Conservation (phyloP, 441 rosid genomes). For the Erodium chrysanthum region DNA sequence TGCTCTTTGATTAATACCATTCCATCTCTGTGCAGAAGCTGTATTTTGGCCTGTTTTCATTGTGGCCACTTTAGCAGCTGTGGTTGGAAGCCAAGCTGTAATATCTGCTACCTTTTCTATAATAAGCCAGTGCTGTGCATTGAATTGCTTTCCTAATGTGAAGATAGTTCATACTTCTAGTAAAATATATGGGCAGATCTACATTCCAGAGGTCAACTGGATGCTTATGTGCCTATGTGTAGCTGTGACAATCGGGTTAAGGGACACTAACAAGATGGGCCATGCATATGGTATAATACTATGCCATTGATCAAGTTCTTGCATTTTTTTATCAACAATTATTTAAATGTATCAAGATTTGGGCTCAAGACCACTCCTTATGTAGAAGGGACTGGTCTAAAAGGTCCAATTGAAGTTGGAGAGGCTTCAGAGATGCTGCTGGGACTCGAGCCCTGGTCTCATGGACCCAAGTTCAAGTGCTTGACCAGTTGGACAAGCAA, state of each 20-base stretch:
- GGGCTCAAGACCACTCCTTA: too few relatives aligned
- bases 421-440: too few relatives aligned
- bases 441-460: too few relatives aligned
- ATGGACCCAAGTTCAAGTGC: too few relatives aligned
- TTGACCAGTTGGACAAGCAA: too few relatives aligned
- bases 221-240: constrained; percentile 85
- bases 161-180: constrained; percentile 89
- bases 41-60: constrained; percentile 75
- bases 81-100: constrained; percentile 97
- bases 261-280: constrained; percentile 88
- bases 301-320: too few relatives aligned
- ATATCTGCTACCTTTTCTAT: constrained; percentile 95
- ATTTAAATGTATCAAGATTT: neutral
- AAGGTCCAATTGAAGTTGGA: too few relatives aligned
- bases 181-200: constrained; percentile 87
- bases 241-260: constrained; percentile 87
- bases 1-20: constrained; percentile 3
- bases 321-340: too few relatives aligned
- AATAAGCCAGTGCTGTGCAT: constrained; percentile 90
- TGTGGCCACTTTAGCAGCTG: constrained; percentile 84
- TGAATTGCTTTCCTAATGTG: constrained; percentile 89
- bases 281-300: constrained; percentile 68
- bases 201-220: constrained; percentile 96
- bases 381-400: too few relatives aligned
- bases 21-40: constrained; percentile 38